A percentile compares a stretch with the other conserved stretches of the same genome.
These are phyloP conservation scores for Mitragyna speciosa DNA, from an alignment of 257 asterid species.

Conservation along the genomic window DNA sequence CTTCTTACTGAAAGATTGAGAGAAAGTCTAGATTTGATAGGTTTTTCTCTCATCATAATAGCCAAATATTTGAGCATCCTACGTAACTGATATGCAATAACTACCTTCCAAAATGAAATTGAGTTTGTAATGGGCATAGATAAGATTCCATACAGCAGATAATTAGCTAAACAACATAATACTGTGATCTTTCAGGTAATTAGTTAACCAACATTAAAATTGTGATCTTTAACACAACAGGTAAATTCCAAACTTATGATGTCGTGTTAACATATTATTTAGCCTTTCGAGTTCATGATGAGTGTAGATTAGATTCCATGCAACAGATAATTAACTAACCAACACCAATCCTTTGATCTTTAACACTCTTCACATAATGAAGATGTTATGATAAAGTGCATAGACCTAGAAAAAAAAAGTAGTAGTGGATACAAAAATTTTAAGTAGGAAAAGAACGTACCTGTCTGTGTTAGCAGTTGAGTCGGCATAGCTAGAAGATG, in stretches of 20 bases:
- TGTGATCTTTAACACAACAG: background rate
- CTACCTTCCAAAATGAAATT: background rate
- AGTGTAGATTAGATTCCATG: background rate
- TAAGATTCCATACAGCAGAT: no score
- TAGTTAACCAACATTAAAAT: no score
- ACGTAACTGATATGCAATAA: background rate
- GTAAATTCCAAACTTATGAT: background rate
- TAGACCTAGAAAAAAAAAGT: background rate
- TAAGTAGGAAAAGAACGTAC: constrained; percentile 23
- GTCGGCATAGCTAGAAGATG: constrained; percentile 14
- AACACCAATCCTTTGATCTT: background rate
- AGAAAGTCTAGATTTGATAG: background rate
- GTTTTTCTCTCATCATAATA: background rate
- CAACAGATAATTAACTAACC: background rate
- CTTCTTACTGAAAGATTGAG: background rate
- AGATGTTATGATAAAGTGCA: background rate
- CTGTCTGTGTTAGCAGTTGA: constrained; percentile 35
- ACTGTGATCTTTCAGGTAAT: no score
- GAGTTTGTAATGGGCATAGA: no score
- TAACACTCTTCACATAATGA: no score
- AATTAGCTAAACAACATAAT: no score
- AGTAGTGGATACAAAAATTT: background rate
- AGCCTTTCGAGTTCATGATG: background rate
- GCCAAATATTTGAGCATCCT: background rate
- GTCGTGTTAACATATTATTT: background rate